These are phyloP conservation scores for Lasiodiplodia gonubiensis DNA, from an alignment of 2,329 filamentous ascomycete genomes.

Conservation along the genomic window DNA sequence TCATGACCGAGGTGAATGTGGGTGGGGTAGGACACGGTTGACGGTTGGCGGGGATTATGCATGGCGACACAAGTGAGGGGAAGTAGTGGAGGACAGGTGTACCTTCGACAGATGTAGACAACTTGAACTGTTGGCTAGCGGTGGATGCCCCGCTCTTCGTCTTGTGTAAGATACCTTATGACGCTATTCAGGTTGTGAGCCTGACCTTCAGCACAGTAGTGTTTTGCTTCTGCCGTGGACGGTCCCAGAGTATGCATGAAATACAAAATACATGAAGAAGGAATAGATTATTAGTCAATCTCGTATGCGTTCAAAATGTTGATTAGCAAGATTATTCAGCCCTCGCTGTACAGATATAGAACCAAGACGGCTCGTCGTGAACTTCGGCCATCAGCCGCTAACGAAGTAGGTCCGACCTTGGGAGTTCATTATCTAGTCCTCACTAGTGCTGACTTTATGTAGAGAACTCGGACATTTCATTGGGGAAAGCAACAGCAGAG, in stretches of 20 bases:
- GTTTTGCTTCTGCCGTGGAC: no score
- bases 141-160: neutral
- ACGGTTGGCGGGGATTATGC: neutral
- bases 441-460: neutral
- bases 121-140: neutral
- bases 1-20: no score
- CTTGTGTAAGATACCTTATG: neutral
- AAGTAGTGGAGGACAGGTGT: neutral
- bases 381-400: no score
- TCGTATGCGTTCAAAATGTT: neutral
- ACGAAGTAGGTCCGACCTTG: neutral
- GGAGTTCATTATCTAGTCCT: neutral
- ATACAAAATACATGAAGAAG: no score
- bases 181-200: neutral
- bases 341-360: neutral
- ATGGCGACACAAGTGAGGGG: neutral
- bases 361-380: neutral
- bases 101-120: neutral
- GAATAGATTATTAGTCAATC: neutral
- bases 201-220: neutral
- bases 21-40: neutral
- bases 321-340: neutral
- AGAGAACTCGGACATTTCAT: neutral
- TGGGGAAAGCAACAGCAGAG: neutral
- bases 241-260: no score